Conservation (phyloP, 176 grass and related monocot genomes). For the Melocanna baccifera region DNA sequence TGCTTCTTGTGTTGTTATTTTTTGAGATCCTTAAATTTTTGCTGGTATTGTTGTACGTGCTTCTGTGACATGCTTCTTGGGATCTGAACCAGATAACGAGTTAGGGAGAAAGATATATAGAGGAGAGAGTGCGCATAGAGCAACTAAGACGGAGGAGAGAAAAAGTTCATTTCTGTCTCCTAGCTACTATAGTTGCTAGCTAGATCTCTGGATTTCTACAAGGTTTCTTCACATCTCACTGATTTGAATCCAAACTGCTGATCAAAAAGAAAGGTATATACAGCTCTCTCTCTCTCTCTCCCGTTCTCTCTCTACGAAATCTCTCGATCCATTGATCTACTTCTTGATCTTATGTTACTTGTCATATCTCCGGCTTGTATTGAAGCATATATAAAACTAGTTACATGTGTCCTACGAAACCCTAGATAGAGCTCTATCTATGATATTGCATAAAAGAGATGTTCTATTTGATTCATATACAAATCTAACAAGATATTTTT, state of each 20-base stretch:
- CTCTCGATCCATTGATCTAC: neutral
- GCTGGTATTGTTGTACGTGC: neutral
- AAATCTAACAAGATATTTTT: neutral
- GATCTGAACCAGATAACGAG: conserved; percentile 51
- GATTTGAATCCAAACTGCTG: neutral
- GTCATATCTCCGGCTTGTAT: neutral
- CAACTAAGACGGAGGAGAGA: conserved; percentile 14
- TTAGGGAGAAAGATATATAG: neutral
- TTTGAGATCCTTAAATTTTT: neutral
- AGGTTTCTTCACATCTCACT: conserved; percentile 27
- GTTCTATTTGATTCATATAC: neutral
- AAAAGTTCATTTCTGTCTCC: conserved; percentile 36
- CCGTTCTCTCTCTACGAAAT: neutral
- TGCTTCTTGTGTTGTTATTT: neutral
- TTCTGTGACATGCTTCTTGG: conserved; percentile 47
- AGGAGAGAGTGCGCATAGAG: neutral
- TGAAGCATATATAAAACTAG: neutral
- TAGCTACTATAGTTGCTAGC: conserved; percentile 17
- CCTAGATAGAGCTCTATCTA: neutral
- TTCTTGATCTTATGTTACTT: neutral
- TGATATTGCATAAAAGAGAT: neutral
- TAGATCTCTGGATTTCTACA: conserved; percentile 36
- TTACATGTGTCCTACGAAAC: neutral
- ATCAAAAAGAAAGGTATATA: conserved; percentile 31
- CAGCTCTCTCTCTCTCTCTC: neutral